Percentiles rank a stretch among this genome's conserved stretches.
Evolutionary conservation across 805 yeast genomes (phyloP).

Genomic region (Myxozyma neglecta): DNA sequence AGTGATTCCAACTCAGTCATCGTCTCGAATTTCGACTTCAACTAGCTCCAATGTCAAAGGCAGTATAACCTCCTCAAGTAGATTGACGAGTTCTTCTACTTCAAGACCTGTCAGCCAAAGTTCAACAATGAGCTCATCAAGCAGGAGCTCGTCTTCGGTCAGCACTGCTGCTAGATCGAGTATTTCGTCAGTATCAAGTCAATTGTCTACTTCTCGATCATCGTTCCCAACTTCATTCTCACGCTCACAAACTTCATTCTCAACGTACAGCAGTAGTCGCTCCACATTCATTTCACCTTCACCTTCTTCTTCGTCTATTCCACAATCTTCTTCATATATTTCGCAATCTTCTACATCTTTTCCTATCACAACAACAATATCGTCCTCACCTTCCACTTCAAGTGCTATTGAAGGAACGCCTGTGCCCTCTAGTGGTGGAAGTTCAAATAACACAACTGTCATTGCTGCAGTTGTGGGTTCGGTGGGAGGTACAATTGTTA

Average conservation of each 20-base stretch:
- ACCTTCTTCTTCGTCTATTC: neutral
- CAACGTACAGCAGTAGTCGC: neutral
- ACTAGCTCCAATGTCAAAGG: too few species aligned
- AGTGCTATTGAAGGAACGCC: neutral
- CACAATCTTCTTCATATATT: neutral
- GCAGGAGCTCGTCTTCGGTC: neutral
- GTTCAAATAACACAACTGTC: slow-evolving; percentile 7
- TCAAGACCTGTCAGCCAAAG: too few species aligned
- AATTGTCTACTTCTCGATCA: too few species aligned
- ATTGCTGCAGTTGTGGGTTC: slow-evolving; percentile 26
- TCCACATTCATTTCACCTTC: too few species aligned
- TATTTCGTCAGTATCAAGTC: neutral
- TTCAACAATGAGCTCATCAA: too few species aligned
- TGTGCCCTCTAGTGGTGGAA: neutral
- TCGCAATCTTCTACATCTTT: neutral
- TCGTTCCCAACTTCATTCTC: neutral
- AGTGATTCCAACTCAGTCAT: too few species aligned
- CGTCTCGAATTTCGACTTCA: too few species aligned
- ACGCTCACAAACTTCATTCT: neutral
- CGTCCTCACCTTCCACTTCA: slow-evolving; percentile 4
- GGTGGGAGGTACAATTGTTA: slow-evolving; percentile 15
- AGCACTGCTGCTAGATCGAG: neutral
- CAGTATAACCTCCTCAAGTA: too few species aligned
- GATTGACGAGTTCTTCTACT: too few species aligned
- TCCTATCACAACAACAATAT: neutral